phyloP scores from a whole-genome alignment of 1,139 yeast species.

The Kodamaea plutei region DNA sequence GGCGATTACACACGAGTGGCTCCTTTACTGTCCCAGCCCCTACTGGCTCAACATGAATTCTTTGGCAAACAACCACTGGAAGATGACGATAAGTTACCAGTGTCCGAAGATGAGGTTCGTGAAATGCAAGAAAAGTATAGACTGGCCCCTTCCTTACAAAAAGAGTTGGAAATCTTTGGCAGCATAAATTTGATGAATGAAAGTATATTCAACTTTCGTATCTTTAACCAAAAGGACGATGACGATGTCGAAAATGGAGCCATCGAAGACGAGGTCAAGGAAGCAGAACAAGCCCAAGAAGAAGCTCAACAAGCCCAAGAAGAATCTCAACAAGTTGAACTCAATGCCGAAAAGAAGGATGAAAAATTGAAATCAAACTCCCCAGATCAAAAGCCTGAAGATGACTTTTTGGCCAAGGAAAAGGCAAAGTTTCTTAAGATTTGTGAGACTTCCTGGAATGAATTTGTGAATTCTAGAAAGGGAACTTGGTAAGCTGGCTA shows the following conservation, averaged over 20 bases:
- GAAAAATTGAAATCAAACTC: constrained; percentile 6
- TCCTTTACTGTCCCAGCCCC: constrained; percentile 52
- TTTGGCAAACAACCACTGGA: constrained; percentile 23
- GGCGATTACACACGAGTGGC: constrained; percentile 47
- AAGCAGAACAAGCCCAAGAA: constrained; percentile 2
- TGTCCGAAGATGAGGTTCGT: constrained; percentile 33
- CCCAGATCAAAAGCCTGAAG: constrained; percentile 5
- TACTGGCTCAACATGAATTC: constrained; percentile 48
- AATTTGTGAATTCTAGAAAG: constrained; percentile 22
- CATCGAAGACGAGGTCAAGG: constrained; percentile 7
- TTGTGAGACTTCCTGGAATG: constrained; percentile 56
- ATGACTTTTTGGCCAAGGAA: constrained; percentile 24
- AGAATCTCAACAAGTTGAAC: constrained; percentile 1
- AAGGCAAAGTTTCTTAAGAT: constrained; percentile 48
- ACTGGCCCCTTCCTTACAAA: background rate
- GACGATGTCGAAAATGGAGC: constrained; percentile 10
- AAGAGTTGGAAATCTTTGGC: constrained; percentile 36
- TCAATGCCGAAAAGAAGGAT: constrained; percentile 1
- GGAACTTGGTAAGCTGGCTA: too few species aligned
- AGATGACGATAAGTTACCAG: constrained; percentile 36
- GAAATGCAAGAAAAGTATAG: constrained; percentile 37
- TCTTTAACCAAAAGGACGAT: constrained; percentile 23
- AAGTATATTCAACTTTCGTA: constrained; percentile 39
- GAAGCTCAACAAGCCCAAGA: constrained; percentile 1
- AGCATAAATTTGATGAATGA: constrained; percentile 43